Evolutionary conservation across 805 yeast genomes (phyloP).

Genomic region (Brettanomyces sp.): DNA sequence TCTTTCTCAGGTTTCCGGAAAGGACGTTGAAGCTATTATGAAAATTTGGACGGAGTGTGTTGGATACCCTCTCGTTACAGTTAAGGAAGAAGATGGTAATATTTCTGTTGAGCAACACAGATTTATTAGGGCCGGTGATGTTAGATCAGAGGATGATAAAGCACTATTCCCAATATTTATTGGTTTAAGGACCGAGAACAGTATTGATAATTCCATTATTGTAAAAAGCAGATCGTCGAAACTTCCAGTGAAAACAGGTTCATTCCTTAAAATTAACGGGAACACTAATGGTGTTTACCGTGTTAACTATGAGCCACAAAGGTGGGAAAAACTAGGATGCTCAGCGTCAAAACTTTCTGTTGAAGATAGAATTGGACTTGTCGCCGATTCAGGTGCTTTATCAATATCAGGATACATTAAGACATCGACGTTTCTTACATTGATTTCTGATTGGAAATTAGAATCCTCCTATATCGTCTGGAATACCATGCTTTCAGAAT

Average conservation of each 20-base stretch:
- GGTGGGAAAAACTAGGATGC: conserved; percentile 28
- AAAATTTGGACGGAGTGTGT: conserved; percentile 62
- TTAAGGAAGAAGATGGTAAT: conserved; percentile 26
- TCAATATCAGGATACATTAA: conserved; percentile 38
- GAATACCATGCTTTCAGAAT: conserved; percentile 41
- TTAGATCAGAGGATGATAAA: conserved; percentile 50
- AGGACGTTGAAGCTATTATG: conserved; percentile 57
- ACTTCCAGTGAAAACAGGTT: conserved; percentile 12
- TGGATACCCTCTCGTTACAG: conserved; percentile 67
- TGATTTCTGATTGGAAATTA: conserved; percentile 30
- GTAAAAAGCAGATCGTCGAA: conserved; percentile 16
- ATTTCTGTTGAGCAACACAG: conserved; percentile 44
- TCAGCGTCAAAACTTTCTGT: conserved; percentile 32
- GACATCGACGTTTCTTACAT: conserved; percentile 37
- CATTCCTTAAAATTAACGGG: conserved; percentile 40
- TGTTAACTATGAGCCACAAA: conserved; percentile 37
- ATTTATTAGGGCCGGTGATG: conserved; percentile 59
- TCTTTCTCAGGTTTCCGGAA: conserved; percentile 53
- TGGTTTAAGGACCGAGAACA: conserved; percentile 20
- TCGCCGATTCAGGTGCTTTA: conserved; percentile 45
- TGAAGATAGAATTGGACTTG: conserved; percentile 45
- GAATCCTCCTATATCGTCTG: conserved; percentile 43
- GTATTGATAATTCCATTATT: conserved; percentile 20
- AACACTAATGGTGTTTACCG: conserved; percentile 45
- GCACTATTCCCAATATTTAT: conserved; percentile 54